These are phyloP conservation scores for Babesia bigemina DNA, from an alignment of 169 alveolate species.

Conservation along the genomic window DNA sequence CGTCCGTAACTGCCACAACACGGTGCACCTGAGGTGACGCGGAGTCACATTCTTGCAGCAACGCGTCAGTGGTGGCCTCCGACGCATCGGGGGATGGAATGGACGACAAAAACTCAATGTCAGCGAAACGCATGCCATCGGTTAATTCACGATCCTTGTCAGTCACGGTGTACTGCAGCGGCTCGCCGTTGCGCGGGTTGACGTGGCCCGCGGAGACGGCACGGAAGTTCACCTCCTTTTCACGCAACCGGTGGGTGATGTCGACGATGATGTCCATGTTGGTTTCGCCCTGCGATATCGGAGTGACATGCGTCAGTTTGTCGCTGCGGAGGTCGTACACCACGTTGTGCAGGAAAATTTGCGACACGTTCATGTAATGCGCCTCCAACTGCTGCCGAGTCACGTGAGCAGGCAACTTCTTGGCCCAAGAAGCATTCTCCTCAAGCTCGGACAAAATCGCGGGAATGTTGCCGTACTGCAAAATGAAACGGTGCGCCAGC, in stretches of 20 bases:
- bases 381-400: slow-evolving; percentile 57
- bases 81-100: background rate
- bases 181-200: slow-evolving; percentile 48
- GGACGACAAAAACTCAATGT: background rate
- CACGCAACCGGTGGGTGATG: slow-evolving; percentile 10
- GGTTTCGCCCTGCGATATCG: slow-evolving; percentile 1
- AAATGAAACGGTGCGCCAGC: slow-evolving; percentile 69
- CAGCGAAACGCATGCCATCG: slow-evolving; percentile 27
- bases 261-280: slow-evolving; percentile 29
- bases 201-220: slow-evolving; percentile 31
- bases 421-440: slow-evolving; percentile 64
- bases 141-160: slow-evolving; percentile 17
- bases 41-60: background rate
- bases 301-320: slow-evolving; percentile 39
- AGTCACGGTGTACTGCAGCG: slow-evolving; percentile 13
- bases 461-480: slow-evolving; percentile 63
- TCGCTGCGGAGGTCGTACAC: slow-evolving; percentile 68
- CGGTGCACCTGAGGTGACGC: background rate
- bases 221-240: slow-evolving; percentile 14
- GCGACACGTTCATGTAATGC: slow-evolving; percentile 66
- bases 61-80: slow-evolving; percentile 4
- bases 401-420: slow-evolving; percentile 71
- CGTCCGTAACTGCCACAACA: background rate
- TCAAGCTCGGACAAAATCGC: slow-evolving; percentile 52
- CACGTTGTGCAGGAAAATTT: slow-evolving; percentile 73